Percentiles rank a stretch among this genome's conserved stretches.
Conservation (phyloP, 306 rosid species). For the Glycine soja region DNA sequence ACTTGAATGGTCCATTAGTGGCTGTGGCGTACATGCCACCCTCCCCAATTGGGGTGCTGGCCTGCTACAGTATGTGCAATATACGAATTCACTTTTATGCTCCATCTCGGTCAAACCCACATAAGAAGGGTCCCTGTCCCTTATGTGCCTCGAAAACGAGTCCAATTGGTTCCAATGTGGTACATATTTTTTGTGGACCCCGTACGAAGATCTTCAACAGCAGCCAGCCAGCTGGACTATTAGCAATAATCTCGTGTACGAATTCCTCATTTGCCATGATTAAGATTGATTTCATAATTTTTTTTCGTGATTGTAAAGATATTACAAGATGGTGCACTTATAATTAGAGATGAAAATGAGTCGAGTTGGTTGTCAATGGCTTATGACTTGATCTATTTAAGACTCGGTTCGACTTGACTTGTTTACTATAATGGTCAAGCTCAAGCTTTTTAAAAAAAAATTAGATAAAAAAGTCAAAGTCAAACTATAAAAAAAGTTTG, state of each 20-base stretch:
- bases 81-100: background rate
- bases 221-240: background rate
- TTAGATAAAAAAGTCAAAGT: too few relatives aligned
- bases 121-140: conserved; percentile 48
- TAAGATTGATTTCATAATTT: background rate
- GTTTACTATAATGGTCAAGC: too few relatives aligned
- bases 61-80: conserved; percentile 46
- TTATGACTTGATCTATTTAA: too few relatives aligned
- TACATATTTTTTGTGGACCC: conserved; percentile 54
- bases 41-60: background rate
- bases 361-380: too few relatives aligned
- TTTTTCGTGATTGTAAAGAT: too few relatives aligned
- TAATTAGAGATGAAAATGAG: too few relatives aligned
- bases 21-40: conserved; percentile 31
- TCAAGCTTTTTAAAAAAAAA: too few relatives aligned
- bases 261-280: background rate
- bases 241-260: background rate
- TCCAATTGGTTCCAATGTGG: conserved; percentile 20
- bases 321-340: too few relatives aligned
- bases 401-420: too few relatives aligned
- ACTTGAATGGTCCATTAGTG: conserved; percentile 36
- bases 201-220: conserved; percentile 36
- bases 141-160: background rate
- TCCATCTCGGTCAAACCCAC: conserved; percentile 57
- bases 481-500: too few relatives aligned